Conservation (phyloP, 257 asterid genomes). For the Fraxinus anomala region DNA sequence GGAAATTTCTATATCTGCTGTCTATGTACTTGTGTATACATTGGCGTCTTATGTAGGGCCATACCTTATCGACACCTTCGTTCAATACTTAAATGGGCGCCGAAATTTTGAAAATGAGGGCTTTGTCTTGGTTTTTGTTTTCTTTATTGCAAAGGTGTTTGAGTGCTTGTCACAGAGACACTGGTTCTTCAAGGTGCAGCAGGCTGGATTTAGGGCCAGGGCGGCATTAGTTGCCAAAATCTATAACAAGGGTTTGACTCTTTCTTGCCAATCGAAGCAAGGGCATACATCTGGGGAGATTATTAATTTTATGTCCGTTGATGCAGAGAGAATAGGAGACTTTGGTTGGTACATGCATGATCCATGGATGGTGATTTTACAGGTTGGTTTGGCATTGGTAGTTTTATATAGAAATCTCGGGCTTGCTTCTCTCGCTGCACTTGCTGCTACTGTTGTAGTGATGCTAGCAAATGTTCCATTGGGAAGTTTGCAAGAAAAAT, state of each 20-base stretch:
- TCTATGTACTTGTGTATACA: constrained; percentile 49
- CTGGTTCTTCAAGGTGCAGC: constrained; percentile 70
- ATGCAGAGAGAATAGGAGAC: constrained; percentile 80
- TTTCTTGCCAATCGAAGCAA: constrained; percentile 70
- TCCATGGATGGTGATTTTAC: constrained; percentile 75
- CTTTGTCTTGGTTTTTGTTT: constrained; percentile 51
- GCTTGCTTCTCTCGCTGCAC: constrained; percentile 65
- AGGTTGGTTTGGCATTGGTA: constrained; percentile 59
- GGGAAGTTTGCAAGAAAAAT: constrained; percentile 65
- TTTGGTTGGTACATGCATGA: constrained; percentile 87
- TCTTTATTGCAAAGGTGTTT: constrained; percentile 62
- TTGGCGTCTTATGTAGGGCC: constrained; percentile 75
- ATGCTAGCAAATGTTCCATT: constrained; percentile 77
- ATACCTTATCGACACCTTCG: constrained; percentile 72
- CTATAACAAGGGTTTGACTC: constrained; percentile 71
- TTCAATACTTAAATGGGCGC: constrained; percentile 67
- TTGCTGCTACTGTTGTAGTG: constrained; percentile 60
- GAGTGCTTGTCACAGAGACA: constrained; percentile 78
- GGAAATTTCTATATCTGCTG: constrained; percentile 53
- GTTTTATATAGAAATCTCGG: constrained; percentile 75
- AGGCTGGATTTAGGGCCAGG: constrained; percentile 77
- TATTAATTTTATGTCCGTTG: constrained; percentile 81
- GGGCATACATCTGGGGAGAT: constrained; percentile 82
- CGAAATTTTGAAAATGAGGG: constrained; percentile 55
- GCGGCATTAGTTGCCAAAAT: constrained; percentile 77